Evolutionary conservation across 345 rosid species (phyloP).

Genomic region (Mercurialis annua): DNA sequence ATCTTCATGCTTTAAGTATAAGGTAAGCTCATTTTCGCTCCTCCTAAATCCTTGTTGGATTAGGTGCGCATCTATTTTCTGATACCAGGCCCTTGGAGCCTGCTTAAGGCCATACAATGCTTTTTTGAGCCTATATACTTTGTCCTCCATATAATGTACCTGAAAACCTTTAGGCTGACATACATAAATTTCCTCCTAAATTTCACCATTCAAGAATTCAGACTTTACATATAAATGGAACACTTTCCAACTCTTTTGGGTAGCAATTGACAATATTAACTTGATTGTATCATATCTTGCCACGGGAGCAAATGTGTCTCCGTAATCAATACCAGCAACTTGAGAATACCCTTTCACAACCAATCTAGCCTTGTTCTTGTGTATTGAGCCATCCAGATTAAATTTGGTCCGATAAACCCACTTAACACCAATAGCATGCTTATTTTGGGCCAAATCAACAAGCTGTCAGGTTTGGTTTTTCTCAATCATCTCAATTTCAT

Average conservation of each 20-base stretch:
- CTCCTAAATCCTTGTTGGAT: not conserved
- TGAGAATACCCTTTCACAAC: not conserved
- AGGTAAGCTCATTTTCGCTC: not conserved
- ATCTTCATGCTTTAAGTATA: not conserved
- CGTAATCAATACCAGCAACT: not conserved
- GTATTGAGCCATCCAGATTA: not conserved
- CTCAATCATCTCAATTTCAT: not conserved
- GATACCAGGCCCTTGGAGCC: not conserved
- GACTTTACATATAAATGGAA: not conserved
- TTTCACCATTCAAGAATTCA: not conserved
- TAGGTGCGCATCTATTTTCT: not conserved
- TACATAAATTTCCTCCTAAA: not conserved
- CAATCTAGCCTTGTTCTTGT: not conserved
- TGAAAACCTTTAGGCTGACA: not conserved
- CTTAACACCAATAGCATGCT: not conserved
- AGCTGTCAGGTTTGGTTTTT: not conserved
- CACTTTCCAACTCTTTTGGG: not conserved
- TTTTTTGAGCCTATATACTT: not conserved
- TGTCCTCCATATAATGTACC: not conserved
- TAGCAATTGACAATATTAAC: not conserved
- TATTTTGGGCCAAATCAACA: not conserved
- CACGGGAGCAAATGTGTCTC: not conserved
- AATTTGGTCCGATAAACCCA: not conserved
- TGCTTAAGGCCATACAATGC: not conserved
- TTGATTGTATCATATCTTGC: not conserved